A percentile compares a stretch with the other conserved stretches of the same genome.
phyloP scores from a whole-genome alignment of 1,284 basidiomycete genomes.

The Ceratobasidium theobromae region DNA sequence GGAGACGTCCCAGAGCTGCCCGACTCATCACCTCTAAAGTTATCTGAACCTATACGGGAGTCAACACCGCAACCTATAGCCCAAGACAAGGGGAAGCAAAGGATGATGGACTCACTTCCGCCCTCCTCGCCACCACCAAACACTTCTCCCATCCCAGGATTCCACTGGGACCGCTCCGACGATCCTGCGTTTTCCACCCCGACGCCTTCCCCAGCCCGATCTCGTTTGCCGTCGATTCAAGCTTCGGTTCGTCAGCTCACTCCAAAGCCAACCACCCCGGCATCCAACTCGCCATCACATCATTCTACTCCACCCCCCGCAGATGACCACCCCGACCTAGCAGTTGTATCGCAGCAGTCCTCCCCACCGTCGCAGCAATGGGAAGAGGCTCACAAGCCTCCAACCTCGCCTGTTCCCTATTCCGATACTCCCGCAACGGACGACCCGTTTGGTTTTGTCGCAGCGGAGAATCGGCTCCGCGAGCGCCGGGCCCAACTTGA shows the following conservation, averaged over 20 bases:
- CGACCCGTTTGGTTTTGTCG: constrained; percentile 25
- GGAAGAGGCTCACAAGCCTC: background rate
- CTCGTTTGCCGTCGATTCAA: constrained; percentile 2
- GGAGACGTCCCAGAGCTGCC: background rate
- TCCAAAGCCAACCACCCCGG: background rate
- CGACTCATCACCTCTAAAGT: background rate
- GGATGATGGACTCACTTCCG: constrained; percentile 8
- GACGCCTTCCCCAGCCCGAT: constrained; percentile 15
- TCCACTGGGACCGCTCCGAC: constrained; percentile 10
- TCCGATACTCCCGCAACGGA: constrained; percentile 14
- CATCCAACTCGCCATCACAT: background rate
- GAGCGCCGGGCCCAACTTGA: constrained; percentile 2
- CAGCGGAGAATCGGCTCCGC: constrained; percentile 6
- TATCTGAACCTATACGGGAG: background rate
- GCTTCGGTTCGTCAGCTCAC: background rate
- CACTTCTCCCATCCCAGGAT: background rate
- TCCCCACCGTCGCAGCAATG: background rate
- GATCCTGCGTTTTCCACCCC: constrained; percentile 3
- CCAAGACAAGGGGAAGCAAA: background rate
- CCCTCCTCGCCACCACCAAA: constrained; percentile 20
- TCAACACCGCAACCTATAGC: background rate
- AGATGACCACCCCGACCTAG: background rate
- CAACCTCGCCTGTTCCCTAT: constrained; percentile 16
- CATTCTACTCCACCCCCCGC: constrained; percentile 1
- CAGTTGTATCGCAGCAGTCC: background rate